Base-by-base conservation (phyloP, 2,329 filamentous ascomycete genomes). In the Penicillium sumatraense region DNA sequence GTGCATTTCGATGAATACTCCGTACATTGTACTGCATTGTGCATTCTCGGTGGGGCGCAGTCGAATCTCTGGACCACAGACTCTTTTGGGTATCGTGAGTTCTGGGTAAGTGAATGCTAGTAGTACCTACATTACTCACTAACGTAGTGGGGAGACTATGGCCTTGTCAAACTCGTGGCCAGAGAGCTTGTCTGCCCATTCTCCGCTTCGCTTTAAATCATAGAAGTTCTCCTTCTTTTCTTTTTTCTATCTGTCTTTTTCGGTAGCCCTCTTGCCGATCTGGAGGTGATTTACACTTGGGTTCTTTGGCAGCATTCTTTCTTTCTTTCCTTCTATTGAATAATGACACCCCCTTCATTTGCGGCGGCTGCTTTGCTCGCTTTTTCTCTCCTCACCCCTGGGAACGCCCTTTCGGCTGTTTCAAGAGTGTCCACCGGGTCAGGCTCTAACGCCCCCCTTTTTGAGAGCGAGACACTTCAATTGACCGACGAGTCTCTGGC, bases 391-490 rank as follows among this genome's bases (percentile, higher is more conserved):
- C 49, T 51, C 6, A 33, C 46, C 21, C 36, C 58, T 5, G 60
- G 52, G 13, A 51, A 49, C 8, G 62, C 64, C 18, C 46, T 29
- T 5, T 44, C 61, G 18, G 49, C 52, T 21, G 54, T 54, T 2
- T 45, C 49, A 24, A 54, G 55, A 13, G 54, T 63, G 21, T 42
- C 56, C 2, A 36, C 56, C 5, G 27, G 31, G 11, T 67, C 63
- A 0, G 27, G 49, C 8, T 61, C 67, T 26, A 61, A 60, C 5
- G 64, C 55, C 2, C 53, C 63, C 1, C 54, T 67, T 7, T 68
- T 68, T 42, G 45, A 57, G 2, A 64, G 58, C 29, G 68, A 71
- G 52, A 63, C 55, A 1, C 35, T 67, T 1, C 69, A 71, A 45
- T 57, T 71, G 49, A 68, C 68, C 1, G 60, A 67, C 7, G 45